These are phyloP conservation scores for Lentinula edodes DNA, from an alignment of 768 basidiomycete species.

Conservation along the genomic window DNA sequence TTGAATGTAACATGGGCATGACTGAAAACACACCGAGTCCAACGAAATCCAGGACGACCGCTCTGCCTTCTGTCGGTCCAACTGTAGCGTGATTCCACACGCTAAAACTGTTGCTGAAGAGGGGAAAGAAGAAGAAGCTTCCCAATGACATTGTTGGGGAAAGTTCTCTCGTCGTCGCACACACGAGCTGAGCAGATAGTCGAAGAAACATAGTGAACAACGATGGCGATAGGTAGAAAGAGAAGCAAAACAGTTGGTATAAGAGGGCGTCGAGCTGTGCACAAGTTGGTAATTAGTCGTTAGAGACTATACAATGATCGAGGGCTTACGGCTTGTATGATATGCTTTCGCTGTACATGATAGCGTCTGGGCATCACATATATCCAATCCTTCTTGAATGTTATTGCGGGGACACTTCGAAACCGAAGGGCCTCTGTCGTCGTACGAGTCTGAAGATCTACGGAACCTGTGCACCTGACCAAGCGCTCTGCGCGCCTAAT, in stretches of 20 bases:
- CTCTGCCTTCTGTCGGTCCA: constrained; percentile 50
- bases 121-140: constrained; percentile 56
- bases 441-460: not conserved
- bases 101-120: constrained; percentile 52
- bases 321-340: constrained; percentile 56
- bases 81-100: constrained; percentile 57
- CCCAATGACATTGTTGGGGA: constrained; percentile 62
- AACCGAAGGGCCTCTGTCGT: not conserved
- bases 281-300: constrained; percentile 10
- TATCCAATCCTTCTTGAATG: not conserved
- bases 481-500: not conserved
- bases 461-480: not conserved
- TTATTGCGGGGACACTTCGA: not conserved
- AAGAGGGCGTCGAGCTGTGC: constrained; percentile 62
- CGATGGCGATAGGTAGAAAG: constrained; percentile 73
- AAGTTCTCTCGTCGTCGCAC: constrained; percentile 61
- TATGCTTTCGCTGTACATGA: constrained; percentile 66
- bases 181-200: constrained; percentile 56
- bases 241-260: constrained; percentile 69
- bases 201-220: constrained; percentile 52
- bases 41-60: constrained; percentile 72
- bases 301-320: not conserved
- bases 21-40: constrained; percentile 54
- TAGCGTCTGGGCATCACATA: constrained; percentile 53
- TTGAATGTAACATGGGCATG: not conserved